These are phyloP conservation scores for Suhomyces kunorum DNA, from an alignment of 1,139 yeast genomes.

Conservation along the genomic window DNA sequence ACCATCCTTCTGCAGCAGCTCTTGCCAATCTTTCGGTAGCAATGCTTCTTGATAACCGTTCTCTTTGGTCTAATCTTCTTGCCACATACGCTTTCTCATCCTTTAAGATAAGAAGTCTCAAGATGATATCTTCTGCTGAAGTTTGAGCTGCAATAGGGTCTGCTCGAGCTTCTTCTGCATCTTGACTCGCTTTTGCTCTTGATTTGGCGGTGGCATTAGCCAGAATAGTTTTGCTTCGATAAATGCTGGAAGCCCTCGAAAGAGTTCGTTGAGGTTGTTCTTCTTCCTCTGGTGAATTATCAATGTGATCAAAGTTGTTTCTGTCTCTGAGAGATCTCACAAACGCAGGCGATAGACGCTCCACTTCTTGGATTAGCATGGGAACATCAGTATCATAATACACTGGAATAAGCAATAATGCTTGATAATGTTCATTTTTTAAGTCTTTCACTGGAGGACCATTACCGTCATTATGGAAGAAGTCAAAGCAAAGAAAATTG, in stretches of 20 bases:
- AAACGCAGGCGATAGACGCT: slow-evolving; percentile 56
- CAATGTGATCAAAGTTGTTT: slow-evolving; percentile 32
- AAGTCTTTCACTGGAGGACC: slow-evolving; percentile 74
- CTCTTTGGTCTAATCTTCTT: slow-evolving; percentile 61
- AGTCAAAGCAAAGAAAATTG: slow-evolving; percentile 62
- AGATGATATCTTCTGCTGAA: slow-evolving; percentile 64
- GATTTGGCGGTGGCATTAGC: slow-evolving; percentile 72
- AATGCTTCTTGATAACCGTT: slow-evolving; percentile 59
- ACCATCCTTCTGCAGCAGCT: slow-evolving; percentile 48
- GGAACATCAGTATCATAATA: slow-evolving; percentile 60
- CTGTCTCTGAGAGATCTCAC: slow-evolving; percentile 49
- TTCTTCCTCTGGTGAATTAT: slow-evolving; percentile 9
- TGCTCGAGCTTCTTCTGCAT: slow-evolving; percentile 52
- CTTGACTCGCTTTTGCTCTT: slow-evolving; percentile 54
- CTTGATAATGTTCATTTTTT: slow-evolving; percentile 65
- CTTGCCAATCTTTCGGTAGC: slow-evolving; percentile 59
- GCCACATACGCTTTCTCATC: slow-evolving; percentile 51
- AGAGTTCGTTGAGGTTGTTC: slow-evolving; percentile 20
- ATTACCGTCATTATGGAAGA: slow-evolving; percentile 79
- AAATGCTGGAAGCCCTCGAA: slow-evolving; percentile 55
- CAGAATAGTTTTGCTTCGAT: slow-evolving; percentile 64
- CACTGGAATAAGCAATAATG: slow-evolving; percentile 62
- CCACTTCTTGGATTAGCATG: slow-evolving; percentile 59
- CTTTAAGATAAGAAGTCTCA: slow-evolving; percentile 55
- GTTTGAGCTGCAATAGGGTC: slow-evolving; percentile 59